Evolutionary conservation across 208 protist genomes (phyloP), one percentile per base, ranked within the genome.

Genomic region (Trypanosoma theileri): DNA sequence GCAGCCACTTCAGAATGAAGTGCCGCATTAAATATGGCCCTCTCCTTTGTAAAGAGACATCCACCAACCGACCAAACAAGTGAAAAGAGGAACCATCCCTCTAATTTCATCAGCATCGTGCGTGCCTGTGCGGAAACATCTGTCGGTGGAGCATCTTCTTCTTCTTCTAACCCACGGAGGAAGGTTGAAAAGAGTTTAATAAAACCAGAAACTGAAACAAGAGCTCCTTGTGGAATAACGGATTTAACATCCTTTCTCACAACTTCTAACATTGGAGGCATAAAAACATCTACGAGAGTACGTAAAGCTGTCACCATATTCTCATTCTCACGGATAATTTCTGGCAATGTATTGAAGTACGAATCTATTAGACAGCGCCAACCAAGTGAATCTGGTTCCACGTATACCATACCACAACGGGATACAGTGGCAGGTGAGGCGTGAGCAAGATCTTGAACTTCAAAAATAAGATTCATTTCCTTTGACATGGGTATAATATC

Each of bases 401-500:
- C 91, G 81, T 98, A 99, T 59, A 99, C 97, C 97, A 99, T 99
- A 78, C 98, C 98, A 76, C 98, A 99, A 28, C 98, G 88, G 14
- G 92, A 98, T 44, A 99, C 98, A 24, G 98, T 99, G 59, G 98
- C 98, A 9, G 98, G 98, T 9, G 98, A 99, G 55, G 98, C 98
- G 68, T 98, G 92, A 24, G 90, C 82, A 14, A 99, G 85, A 82
- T 99, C 96, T 75, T 98, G 94, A 40, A 98, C 94, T 80, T 99
- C 98, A 71, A 99, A 99, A 62, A 99, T 91, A 57, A 99, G 74
- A 70, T 98, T 98, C 92, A 98, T 98, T 42, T 84, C 88, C 53
- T 91, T 88, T 24, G 88, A 92, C 98, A 99, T 98, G 58, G 95
- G 88, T 73, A 99, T 98, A 68, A 98, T 98, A 75, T 99, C 96